Percentiles rank a stretch among this genome's conserved stretches.
Conservation (phyloP, 495 filamentous ascomycete species). For the Parathielavia hyrcaniae region DNA sequence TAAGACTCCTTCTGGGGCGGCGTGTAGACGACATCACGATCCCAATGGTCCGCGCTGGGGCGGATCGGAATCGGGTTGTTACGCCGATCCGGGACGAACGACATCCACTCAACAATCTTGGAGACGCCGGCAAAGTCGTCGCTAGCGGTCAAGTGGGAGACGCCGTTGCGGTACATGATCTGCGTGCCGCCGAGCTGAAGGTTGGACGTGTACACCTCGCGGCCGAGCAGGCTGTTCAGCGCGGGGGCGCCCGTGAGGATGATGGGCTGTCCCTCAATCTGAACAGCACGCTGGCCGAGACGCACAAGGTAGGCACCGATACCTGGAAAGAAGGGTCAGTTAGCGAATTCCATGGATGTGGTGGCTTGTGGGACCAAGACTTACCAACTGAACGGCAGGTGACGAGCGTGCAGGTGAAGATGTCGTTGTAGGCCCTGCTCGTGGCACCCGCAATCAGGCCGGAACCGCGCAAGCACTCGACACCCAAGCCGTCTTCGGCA, state of each 20-base stretch:
- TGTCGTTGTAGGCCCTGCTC: slow-evolving; percentile 94
- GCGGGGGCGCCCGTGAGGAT: slow-evolving; percentile 96
- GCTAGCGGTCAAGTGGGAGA: slow-evolving; percentile 95
- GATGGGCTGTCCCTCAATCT: slow-evolving; percentile 98
- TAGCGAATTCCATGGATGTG: not conserved
- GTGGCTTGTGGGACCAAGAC: slow-evolving; percentile 19
- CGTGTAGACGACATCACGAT: slow-evolving; percentile 80
- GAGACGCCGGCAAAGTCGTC: slow-evolving; percentile 97
- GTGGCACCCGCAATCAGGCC: slow-evolving; percentile 98
- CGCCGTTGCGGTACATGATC: slow-evolving; percentile 99
- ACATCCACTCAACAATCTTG: slow-evolving; percentile 97
- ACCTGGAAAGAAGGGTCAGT: slow-evolving; percentile 44
- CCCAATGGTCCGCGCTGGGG: slow-evolving; percentile 80
- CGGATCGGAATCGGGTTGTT: slow-evolving; percentile 81
- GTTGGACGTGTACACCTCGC: slow-evolving; percentile 98
- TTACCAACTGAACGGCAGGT: slow-evolving; percentile 91
- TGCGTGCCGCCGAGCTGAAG: slow-evolving; percentile 97
- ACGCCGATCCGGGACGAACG: slow-evolving; percentile 92
- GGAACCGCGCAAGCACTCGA: slow-evolving; percentile 94
- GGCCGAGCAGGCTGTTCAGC: slow-evolving; percentile 95
- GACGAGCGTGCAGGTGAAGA: slow-evolving; percentile 97
- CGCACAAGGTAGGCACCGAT: slow-evolving; percentile 98
- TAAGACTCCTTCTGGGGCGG: slow-evolving; percentile 85
- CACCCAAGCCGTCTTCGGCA: slow-evolving; percentile 91
- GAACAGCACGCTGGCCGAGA: slow-evolving; percentile 93